phyloP scores from a whole-genome alignment of 202 grass and related monocot species.

The Saccharum hybrid region DNA sequence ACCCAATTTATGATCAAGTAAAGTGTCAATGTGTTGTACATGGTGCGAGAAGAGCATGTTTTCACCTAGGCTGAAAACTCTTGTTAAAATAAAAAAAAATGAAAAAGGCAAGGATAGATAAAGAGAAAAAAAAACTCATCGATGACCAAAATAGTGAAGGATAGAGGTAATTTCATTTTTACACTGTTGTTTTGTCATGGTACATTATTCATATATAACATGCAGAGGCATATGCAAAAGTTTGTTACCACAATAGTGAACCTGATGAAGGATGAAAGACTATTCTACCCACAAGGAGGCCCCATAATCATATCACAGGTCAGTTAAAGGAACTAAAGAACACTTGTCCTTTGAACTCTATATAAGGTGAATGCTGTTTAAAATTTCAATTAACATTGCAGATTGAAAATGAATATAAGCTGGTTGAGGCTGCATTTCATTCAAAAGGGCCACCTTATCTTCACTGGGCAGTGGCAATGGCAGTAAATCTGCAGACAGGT shows the following conservation, averaged over 20 bases:
- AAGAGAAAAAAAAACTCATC: not conserved
- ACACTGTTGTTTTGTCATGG: not conserved
- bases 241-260: conserved; percentile 84
- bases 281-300: conserved; percentile 95
- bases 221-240: conserved; percentile 70
- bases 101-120: conserved; percentile 1
- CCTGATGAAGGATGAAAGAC: conserved; percentile 84
- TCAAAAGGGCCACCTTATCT: conserved; percentile 62
- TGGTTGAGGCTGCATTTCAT: conserved; percentile 71
- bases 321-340: not conserved
- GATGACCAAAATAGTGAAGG: conserved; percentile 5
- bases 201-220: conserved; percentile 15
- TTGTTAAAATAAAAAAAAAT: not conserved
- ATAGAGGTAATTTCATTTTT: conserved; percentile 4
- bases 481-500: conserved; percentile 64
- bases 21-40: not conserved
- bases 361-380: conserved; percentile 10
- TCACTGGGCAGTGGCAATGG: conserved; percentile 72
- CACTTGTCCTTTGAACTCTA: not conserved
- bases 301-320: conserved; percentile 93
- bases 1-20: not conserved
- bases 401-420: conserved; percentile 95
- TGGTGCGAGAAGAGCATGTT: conserved; percentile 8
- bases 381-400: conserved; percentile 33
- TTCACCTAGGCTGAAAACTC: conserved; percentile 2